Evolutionary conservation across 2,329 filamentous ascomycete species (phyloP).

Genomic region (Beauveria rudraprayagi): DNA sequence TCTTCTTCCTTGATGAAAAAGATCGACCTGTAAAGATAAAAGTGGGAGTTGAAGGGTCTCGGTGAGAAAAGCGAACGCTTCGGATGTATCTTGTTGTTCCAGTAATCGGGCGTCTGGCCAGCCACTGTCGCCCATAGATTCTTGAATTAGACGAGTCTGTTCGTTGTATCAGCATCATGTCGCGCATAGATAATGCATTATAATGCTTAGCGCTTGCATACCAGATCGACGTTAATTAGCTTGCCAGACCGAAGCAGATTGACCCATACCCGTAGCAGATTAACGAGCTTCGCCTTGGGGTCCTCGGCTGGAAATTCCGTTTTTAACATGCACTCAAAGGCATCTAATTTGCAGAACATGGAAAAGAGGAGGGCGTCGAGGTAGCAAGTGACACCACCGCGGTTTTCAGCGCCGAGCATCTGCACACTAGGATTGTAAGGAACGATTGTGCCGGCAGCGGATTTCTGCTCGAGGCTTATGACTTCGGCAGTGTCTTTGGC

Average conservation of each 20-base stretch:
- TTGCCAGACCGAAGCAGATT: conserved; percentile 82
- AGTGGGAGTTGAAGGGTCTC: conserved; percentile 81
- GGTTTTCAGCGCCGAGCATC: conserved; percentile 80
- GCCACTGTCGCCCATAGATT: conserved; percentile 74
- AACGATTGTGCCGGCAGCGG: conserved; percentile 69
- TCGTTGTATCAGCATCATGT: conserved; percentile 19
- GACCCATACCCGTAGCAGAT: conserved; percentile 79
- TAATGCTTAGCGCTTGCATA: conserved; percentile 30
- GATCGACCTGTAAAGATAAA: conserved; percentile 84
- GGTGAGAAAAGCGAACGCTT: conserved; percentile 92
- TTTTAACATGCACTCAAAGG: conserved; percentile 88
- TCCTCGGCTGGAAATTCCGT: conserved; percentile 64
- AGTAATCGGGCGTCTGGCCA: conserved; percentile 72
- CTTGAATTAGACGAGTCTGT: conserved; percentile 74
- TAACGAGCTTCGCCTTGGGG: conserved; percentile 62
- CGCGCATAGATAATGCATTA: background rate
- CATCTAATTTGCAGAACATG: conserved; percentile 87
- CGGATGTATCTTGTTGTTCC: conserved; percentile 91
- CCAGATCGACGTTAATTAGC: conserved; percentile 77
- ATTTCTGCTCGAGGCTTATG: conserved; percentile 69
- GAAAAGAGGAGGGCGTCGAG: conserved; percentile 85
- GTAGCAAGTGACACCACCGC: conserved; percentile 85
- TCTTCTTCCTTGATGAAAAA: conserved; percentile 85
- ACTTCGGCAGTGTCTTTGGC: conserved; percentile 67
- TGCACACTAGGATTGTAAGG: conserved; percentile 63